These are phyloP conservation scores for Udeniomyces megalosporus DNA, from an alignment of 768 basidiomycete genomes.

Conservation along the genomic window DNA sequence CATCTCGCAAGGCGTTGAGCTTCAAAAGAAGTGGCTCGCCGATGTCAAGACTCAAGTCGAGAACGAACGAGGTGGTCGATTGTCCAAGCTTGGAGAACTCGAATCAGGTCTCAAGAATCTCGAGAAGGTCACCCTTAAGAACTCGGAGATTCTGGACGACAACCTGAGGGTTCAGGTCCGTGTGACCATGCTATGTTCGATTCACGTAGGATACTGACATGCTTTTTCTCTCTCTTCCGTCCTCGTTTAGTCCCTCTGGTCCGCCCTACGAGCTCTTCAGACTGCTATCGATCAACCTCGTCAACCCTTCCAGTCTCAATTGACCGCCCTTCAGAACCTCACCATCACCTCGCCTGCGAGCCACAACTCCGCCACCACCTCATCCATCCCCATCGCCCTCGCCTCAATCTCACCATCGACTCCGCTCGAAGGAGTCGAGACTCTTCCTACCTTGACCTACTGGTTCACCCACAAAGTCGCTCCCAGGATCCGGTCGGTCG, in stretches of 20 bases:
- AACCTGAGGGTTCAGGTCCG: constrained; percentile 45
- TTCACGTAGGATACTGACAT: too few relatives aligned
- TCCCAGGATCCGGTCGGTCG: constrained; percentile 71
- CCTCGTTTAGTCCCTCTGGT: constrained; percentile 74
- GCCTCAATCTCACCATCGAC: constrained; percentile 33
- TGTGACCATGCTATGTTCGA: not conserved
- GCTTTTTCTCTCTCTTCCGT: too few relatives aligned
- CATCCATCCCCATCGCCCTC: constrained; percentile 59
- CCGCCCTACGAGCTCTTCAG: constrained; percentile 66
- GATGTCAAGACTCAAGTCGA: constrained; percentile 93
- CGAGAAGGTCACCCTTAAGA: constrained; percentile 78
- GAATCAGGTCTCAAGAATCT: constrained; percentile 77
- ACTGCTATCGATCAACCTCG: constrained; percentile 52
- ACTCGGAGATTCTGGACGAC: constrained; percentile 64
- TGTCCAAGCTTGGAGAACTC: constrained; percentile 87
- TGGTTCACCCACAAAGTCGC: constrained; percentile 77
- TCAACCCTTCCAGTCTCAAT: constrained; percentile 75
- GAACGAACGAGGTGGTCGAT: constrained; percentile 83
- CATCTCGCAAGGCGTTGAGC: constrained; percentile 88
- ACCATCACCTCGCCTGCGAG: constrained; percentile 57
- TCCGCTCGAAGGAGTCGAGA: constrained; percentile 44
- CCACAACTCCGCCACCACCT: constrained; percentile 50
- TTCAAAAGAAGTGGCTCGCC: constrained; percentile 89
- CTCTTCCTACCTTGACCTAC: constrained; percentile 70
- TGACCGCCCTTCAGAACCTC: constrained; percentile 43